These are phyloP conservation scores for Cairneyella variabilis DNA, from an alignment of 495 filamentous ascomycete genomes.

Conservation along the genomic window DNA sequence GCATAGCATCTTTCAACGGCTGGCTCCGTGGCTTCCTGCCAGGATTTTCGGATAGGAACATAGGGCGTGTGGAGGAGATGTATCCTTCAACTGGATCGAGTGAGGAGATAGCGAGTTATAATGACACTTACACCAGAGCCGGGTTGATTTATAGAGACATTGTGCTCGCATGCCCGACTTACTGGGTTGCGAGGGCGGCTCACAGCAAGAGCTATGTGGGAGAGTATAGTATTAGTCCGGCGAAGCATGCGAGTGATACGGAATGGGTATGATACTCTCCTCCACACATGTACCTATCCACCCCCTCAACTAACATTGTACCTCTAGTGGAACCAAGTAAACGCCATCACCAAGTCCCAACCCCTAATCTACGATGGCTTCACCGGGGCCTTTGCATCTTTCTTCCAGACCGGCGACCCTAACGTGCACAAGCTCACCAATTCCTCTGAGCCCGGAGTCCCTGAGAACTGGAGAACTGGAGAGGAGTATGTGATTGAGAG, in stretches of 20 bases:
- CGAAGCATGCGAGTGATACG: slow-evolving; percentile 56
- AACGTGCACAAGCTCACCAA: slow-evolving; percentile 55
- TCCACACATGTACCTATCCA: not conserved
- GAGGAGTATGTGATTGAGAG: slow-evolving; percentile 48
- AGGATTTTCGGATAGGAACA: slow-evolving; percentile 33
- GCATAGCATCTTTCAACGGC: slow-evolving; percentile 37
- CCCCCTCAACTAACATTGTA: not conserved
- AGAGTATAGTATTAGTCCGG: slow-evolving; percentile 57
- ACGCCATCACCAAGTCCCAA: slow-evolving; percentile 48
- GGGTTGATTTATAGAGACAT: slow-evolving; percentile 55
- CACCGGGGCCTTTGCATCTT: slow-evolving; percentile 55
- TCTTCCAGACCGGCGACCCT: slow-evolving; percentile 56
- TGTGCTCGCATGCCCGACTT: slow-evolving; percentile 56
- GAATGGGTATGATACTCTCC: slow-evolving; percentile 44
- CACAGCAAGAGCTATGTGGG: slow-evolving; percentile 44
- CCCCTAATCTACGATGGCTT: slow-evolving; percentile 53
- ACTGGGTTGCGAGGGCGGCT: slow-evolving; percentile 49
- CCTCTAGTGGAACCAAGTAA: slow-evolving; percentile 56
- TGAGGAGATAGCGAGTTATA: slow-evolving; percentile 40
- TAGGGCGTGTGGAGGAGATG: slow-evolving; percentile 33
- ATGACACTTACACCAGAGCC: slow-evolving; percentile 42
- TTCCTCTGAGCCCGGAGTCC: slow-evolving; percentile 39
- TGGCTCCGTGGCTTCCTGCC: slow-evolving; percentile 54
- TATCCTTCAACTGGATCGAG: slow-evolving; percentile 44
- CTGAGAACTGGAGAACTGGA: slow-evolving; percentile 33